These are phyloP conservation scores for Anethum foeniculum DNA, from an alignment of 140 eudicot species.

Conservation along the genomic window DNA sequence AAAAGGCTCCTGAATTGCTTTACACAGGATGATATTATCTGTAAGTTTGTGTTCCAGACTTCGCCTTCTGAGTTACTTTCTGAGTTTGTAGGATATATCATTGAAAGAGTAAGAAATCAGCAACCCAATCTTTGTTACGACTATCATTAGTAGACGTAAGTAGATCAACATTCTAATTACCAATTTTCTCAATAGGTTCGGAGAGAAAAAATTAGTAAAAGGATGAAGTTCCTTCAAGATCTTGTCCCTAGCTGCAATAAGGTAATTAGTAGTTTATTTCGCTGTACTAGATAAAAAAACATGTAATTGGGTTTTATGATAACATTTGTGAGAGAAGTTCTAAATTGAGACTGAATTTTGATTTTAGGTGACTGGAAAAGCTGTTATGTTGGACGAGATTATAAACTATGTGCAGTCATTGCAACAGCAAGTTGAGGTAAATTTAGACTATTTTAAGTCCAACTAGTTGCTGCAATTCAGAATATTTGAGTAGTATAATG, in stretches of 20 bases:
- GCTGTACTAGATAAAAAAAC: not conserved
- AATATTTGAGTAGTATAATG: not conserved
- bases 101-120: constrained; percentile 10
- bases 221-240: constrained; percentile 89
- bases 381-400: constrained; percentile 97
- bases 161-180: not conserved
- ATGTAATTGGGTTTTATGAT: not conserved
- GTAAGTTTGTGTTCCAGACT: constrained; percentile 34
- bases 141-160: not conserved
- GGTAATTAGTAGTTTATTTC: constrained; percentile 26
- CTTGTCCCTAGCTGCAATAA: constrained; percentile 96
- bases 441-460: constrained; percentile 7
- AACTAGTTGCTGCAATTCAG: not conserved
- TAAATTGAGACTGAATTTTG: constrained; percentile 20
- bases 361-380: constrained; percentile 80
- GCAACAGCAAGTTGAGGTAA: constrained; percentile 93
- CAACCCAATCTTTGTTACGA: constrained; percentile 5
- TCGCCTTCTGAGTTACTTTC: not conserved
- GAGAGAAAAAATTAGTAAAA: constrained; percentile 91
- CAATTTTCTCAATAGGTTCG: constrained; percentile 37
- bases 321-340: not conserved
- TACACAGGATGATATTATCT: constrained; percentile 67
- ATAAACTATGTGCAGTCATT: constrained; percentile 89
- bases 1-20: constrained; percentile 78
- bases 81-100: too few relatives aligned